These are phyloP conservation scores for Penicillium crustosum DNA, from an alignment of 2,329 filamentous ascomycete species.

Conservation along the genomic window DNA sequence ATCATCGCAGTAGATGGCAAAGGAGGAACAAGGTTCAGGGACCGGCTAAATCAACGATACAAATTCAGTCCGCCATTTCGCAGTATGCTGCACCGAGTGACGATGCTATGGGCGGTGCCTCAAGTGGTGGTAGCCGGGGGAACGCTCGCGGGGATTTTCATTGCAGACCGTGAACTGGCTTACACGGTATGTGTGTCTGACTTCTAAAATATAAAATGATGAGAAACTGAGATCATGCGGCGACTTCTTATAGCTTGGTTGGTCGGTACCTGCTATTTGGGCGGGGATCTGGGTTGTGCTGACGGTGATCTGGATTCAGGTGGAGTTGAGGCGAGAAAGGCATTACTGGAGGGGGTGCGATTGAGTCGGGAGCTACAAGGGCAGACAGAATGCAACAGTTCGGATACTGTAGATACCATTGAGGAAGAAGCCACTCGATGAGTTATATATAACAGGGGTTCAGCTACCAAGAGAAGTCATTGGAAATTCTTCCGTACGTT, in stretches of 20 bases:
- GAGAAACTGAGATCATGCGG: neutral
- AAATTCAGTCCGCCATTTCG: neutral
- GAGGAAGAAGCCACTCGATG: neutral
- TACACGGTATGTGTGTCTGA: neutral
- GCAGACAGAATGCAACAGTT: neutral
- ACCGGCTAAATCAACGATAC: neutral
- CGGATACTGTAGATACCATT: neutral
- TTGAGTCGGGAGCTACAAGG: neutral
- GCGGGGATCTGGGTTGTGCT: neutral
- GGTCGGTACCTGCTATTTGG: neutral
- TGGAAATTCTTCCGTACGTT: no score
- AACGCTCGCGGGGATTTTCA: neutral
- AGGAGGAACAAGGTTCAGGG: neutral
- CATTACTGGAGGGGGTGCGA: neutral
- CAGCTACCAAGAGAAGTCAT: neutral
- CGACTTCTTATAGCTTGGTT: neutral
- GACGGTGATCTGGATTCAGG: neutral
- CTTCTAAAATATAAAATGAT: neutral
- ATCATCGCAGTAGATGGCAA: neutral
- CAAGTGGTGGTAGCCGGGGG: neutral
- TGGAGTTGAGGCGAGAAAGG: neutral
- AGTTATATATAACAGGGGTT: neutral
- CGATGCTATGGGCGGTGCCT: neutral
- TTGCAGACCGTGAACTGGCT: neutral
- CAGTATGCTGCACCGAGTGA: neutral